Conservation (phyloP, 805 yeast species). For the Blastobotrys robertii region DNA sequence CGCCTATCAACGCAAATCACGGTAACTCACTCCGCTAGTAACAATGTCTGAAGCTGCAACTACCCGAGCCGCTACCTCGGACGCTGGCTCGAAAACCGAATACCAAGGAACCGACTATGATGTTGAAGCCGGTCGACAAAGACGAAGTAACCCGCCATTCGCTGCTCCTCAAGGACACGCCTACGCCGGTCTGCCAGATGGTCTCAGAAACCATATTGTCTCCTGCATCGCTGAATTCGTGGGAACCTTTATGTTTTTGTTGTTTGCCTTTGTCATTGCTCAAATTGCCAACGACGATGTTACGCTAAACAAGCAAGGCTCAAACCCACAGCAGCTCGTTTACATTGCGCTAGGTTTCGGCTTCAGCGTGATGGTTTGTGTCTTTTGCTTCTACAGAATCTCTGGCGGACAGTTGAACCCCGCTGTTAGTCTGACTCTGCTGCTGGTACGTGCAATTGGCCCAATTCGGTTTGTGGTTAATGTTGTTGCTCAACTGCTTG, state of each 20-base stretch:
- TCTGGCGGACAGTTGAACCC: slow-evolving; percentile 91
- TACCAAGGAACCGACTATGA: slow-evolving; percentile 1
- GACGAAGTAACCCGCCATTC: not conserved
- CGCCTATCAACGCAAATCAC: too few species aligned
- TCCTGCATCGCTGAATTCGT: slow-evolving; percentile 74
- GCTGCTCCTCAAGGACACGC: not conserved
- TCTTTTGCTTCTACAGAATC: slow-evolving; percentile 58
- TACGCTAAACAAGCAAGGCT: slow-evolving; percentile 21
- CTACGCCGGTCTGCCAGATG: slow-evolving; percentile 32
- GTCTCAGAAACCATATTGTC: slow-evolving; percentile 48
- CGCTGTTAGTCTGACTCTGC: slow-evolving; percentile 68
- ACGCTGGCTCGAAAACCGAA: not conserved
- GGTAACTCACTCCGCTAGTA: not conserved
- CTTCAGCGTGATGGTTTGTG: slow-evolving; percentile 68
- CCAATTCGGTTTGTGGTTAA: slow-evolving; percentile 61
- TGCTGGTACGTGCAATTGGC: slow-evolving; percentile 63
- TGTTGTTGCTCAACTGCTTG: slow-evolving; percentile 62
- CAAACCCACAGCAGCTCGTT: slow-evolving; percentile 50
- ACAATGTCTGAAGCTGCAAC: slow-evolving; percentile 1
- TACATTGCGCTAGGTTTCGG: slow-evolving; percentile 86
- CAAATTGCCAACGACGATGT: slow-evolving; percentile 65
- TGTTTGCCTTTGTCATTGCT: slow-evolving; percentile 76
- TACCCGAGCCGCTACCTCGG: not conserved
- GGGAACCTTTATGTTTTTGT: slow-evolving; percentile 77
- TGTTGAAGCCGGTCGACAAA: not conserved